These are phyloP conservation scores for Dysphania ambrosioides DNA, from an alignment of 148 eudicot genomes.

Conservation along the genomic window DNA sequence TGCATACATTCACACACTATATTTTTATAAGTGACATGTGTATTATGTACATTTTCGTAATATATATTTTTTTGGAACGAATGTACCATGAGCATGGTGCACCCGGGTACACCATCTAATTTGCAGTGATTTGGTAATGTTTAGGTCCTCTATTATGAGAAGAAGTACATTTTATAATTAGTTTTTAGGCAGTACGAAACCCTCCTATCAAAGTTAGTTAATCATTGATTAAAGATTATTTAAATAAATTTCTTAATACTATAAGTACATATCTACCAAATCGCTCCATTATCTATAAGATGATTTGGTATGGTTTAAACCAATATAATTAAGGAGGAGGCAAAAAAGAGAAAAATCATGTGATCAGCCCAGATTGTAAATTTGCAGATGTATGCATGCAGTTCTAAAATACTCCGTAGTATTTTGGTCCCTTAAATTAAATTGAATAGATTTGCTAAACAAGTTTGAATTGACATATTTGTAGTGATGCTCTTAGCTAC, in stretches of 20 bases:
- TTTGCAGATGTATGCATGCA: not conserved
- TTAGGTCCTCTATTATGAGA: constrained; percentile 19
- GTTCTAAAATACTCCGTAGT: too few species aligned
- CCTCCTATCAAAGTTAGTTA: constrained; percentile 24
- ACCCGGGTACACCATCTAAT: too few species aligned
- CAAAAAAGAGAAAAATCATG: constrained; percentile 16
- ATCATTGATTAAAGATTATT: constrained; percentile 13
- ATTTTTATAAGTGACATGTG: too few species aligned
- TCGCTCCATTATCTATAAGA: not conserved
- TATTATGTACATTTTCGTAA: too few species aligned
- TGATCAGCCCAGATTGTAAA: not conserved
- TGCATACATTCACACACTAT: too few species aligned
- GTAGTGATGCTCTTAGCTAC: too few species aligned
- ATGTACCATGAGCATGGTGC: too few species aligned
- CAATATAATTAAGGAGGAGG: not conserved
- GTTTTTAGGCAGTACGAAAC: constrained; percentile 23
- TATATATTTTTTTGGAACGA: too few species aligned
- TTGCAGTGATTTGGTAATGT: constrained; percentile 23
- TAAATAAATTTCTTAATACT: not conserved
- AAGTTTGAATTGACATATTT: not conserved
- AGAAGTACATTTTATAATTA: constrained; percentile 5
- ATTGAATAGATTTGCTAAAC: too few species aligned
- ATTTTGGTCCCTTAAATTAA: too few species aligned
- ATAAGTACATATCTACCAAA: constrained; percentile 16
- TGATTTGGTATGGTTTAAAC: constrained; percentile 5